Conservation (phyloP, 139 green algal species). For the Chlamydomonas schloesseri region DNA sequence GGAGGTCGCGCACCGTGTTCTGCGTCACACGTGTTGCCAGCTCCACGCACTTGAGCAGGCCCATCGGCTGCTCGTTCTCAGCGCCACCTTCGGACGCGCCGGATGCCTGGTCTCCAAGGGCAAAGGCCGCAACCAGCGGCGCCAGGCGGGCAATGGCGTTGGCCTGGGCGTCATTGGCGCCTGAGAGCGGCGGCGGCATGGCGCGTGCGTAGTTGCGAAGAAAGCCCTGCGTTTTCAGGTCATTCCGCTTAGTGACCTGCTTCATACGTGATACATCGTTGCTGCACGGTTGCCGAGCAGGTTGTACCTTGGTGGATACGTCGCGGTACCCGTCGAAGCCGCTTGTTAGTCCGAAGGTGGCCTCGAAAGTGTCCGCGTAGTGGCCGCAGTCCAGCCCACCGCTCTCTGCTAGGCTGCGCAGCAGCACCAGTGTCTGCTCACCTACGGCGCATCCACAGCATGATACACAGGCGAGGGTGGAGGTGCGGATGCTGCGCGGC, state of each 20-base stretch:
- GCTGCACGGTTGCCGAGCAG: too few species aligned
- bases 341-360: slow-evolving; percentile 45
- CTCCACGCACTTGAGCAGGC: slow-evolving; percentile 16
- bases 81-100: not conserved
- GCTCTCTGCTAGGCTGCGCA: slow-evolving; percentile 51
- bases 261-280: too few species aligned
- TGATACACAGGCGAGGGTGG: too few species aligned
- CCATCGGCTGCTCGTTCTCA: not conserved
- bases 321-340: slow-evolving; percentile 71
- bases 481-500: too few species aligned
- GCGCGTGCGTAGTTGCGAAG: slow-evolving; percentile 61
- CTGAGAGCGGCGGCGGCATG: slow-evolving; percentile 54
- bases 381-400: slow-evolving; percentile 49
- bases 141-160: slow-evolving; percentile 65
- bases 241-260: too few species aligned
- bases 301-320: slow-evolving; percentile 53
- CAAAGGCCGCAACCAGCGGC: slow-evolving; percentile 59
- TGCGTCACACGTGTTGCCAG: slow-evolving; percentile 66
- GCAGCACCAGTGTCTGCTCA: slow-evolving; percentile 64
- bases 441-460: not conserved
- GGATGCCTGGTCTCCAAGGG: too few species aligned
- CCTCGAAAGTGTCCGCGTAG: slow-evolving; percentile 54
- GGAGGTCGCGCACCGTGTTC: slow-evolving; percentile 54
- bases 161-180: slow-evolving; percentile 67
- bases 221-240: slow-evolving; percentile 70